Percentiles rank a stretch among this genome's conserved stretches.
Evolutionary conservation across 192 early-diverging fungal species (phyloP).

Genomic region (Dimargaris cristalligena): DNA sequence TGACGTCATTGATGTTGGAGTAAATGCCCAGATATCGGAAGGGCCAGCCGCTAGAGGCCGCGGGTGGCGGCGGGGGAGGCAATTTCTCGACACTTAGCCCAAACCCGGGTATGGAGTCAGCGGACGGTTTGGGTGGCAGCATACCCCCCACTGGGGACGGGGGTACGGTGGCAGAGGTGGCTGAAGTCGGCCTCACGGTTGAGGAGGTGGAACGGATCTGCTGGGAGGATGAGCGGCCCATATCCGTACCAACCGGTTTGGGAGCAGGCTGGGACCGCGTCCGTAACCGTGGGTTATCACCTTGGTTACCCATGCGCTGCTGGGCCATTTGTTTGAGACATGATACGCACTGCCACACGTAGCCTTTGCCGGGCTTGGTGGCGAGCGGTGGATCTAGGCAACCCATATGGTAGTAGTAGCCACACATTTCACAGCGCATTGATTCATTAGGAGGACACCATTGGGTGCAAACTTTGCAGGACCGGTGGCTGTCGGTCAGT

Average conservation of each 20-base stretch:
- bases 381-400: constrained; percentile 66
- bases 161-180: no score
- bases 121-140: background rate
- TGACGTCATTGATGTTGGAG: constrained; percentile 50
- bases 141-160: background rate
- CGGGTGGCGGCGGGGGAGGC: constrained; percentile 6
- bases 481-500: constrained; percentile 47
- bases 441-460: constrained; percentile 53
- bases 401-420: constrained; percentile 58
- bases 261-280: background rate
- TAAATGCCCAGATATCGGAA: constrained; percentile 80
- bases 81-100: constrained; percentile 3
- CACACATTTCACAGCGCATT: constrained; percentile 62
- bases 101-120: constrained; percentile 7
- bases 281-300: background rate
- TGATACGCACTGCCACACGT: constrained; percentile 68
- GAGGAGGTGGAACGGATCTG: background rate
- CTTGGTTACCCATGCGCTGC: no score
- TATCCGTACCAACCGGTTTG: no score
- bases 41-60: constrained; percentile 58
- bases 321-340: constrained; percentile 31
- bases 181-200: no score
- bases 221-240: background rate
- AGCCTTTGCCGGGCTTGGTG: constrained; percentile 66
- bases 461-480: constrained; percentile 47